phyloP scores from a whole-genome alignment of 768 basidiomycete species.

The Boletus barrowsii region DNA sequence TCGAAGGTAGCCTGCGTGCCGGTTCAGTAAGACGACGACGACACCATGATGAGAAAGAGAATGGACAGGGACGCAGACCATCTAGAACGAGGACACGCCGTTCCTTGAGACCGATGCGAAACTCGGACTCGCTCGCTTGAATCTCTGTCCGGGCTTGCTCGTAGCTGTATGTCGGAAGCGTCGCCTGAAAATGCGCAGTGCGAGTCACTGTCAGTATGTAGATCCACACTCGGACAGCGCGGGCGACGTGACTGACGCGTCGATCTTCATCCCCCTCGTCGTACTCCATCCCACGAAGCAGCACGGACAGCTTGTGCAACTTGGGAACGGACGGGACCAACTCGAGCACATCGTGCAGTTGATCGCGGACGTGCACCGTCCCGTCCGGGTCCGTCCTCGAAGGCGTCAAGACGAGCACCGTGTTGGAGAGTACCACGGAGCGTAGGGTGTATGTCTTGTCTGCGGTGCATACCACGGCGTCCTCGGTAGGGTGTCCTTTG shows the following conservation, averaged over 20 bases:
- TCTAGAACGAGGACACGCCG: constrained; percentile 70
- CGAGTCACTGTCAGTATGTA: too few species aligned
- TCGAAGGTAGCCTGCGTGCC: constrained; percentile 58
- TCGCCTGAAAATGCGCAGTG: constrained; percentile 19
- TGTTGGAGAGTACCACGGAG: constrained; percentile 87
- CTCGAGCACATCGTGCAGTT: constrained; percentile 82
- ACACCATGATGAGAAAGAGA: background rate
- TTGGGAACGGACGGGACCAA: constrained; percentile 74
- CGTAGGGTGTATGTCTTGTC: constrained; percentile 80
- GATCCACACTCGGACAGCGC: too few species aligned
- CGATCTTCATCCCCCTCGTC: constrained; percentile 57
- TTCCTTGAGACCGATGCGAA: constrained; percentile 61
- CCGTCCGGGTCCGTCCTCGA: constrained; percentile 36
- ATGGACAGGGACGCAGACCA: constrained; percentile 37
- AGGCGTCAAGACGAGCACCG: constrained; percentile 69
- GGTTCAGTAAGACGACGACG: too few species aligned
- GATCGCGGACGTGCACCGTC: constrained; percentile 69
- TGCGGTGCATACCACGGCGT: constrained; percentile 85
- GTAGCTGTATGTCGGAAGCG: constrained; percentile 47
- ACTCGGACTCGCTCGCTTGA: constrained; percentile 81
- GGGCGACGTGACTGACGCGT: constrained; percentile 18
- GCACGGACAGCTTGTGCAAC: constrained; percentile 57
- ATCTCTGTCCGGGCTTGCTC: constrained; percentile 60
- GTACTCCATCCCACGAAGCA: constrained; percentile 68
- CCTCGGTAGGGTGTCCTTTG: constrained; percentile 78